Conservation (phyloP, 768 basidiomycete species). For the Hirschioporus abietinus region DNA sequence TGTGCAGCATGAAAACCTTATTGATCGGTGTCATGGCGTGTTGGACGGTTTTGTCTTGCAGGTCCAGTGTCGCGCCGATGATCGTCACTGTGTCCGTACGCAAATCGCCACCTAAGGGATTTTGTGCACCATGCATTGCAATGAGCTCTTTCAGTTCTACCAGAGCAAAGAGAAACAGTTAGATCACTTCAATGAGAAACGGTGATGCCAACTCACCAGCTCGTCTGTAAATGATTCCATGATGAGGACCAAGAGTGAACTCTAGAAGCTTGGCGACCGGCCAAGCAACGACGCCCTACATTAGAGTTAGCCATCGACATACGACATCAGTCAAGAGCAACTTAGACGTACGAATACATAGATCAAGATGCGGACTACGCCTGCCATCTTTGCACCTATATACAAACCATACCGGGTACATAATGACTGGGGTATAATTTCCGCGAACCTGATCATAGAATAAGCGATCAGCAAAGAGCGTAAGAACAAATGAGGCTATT, state of each 20-base stretch:
- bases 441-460: constrained; percentile 58
- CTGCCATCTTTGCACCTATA: constrained; percentile 83
- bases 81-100: constrained; percentile 84
- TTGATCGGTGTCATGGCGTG: constrained; percentile 83
- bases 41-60: constrained; percentile 75
- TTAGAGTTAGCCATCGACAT: background rate
- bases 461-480: background rate
- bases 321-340: background rate
- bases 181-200: background rate
- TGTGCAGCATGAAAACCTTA: constrained; percentile 82
- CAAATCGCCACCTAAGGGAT: constrained; percentile 77
- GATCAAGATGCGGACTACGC: constrained; percentile 60
- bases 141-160: constrained; percentile 84
- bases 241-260: constrained; percentile 71
- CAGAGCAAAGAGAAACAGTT: background rate
- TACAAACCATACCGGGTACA: constrained; percentile 88
- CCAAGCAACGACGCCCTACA: constrained; percentile 71
- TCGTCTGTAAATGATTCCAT: constrained; percentile 87
- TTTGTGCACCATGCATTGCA: constrained; percentile 74
- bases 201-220: constrained; percentile 34
- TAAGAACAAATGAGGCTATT: background rate
- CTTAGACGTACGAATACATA: constrained; percentile 52
- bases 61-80: constrained; percentile 82
- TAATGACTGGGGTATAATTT: constrained; percentile 88
- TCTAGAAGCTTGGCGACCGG: constrained; percentile 83